Evolutionary conservation across 1,284 basidiomycete genomes (phyloP), one percentile per base, ranked within the genome.

Genomic region (Peniophora sp.): DNA sequence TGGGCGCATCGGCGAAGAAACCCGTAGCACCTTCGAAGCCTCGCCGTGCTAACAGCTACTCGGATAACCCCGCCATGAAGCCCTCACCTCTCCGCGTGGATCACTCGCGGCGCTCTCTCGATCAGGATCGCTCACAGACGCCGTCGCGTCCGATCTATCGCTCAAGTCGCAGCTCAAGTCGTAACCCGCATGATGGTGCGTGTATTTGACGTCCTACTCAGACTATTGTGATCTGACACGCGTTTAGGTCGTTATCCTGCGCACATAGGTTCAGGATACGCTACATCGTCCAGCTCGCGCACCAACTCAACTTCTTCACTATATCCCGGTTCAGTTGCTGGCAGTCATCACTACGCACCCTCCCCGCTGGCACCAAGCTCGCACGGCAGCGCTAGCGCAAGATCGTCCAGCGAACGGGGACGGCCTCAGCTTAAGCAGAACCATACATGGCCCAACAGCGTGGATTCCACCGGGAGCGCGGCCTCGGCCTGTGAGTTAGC

Each of bases 271-370:
- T 47, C 57, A 6, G 54, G 58, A 20, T 64, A 65, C 53, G 60
- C 57, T 49, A 68, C 67, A 1, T 65, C 67, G 50, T 63, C 54
- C 9, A 62, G 67, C 39, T 76, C 75, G 48, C 69, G 74, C n/a
- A 71, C 73, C 17, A 74, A 70, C 57, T 76, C 74, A 11, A 72
- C 64, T 51, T 67, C 72, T 17, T 77, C 74, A 10, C 57, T 76
- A 22, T 68, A 62, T 51, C 68, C 69, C 41, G 62, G 64, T 12
- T 54, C 53, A 17, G 49, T 57, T 1, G 37, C 50, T 37, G 57
- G 59, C 37, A 24, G 43, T 20, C 60, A 59, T 43, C 53, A 58
- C 49, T 52, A 58, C 8, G 56, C 57, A 1, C 62, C 66, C 1
- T 59, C 59, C 10, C 55, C 55, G 18, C 41, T 58, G 53, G 56